These are phyloP conservation scores for Colletotrichum destructivum DNA, from an alignment of 2,329 filamentous ascomycete species.

Conservation along the genomic window DNA sequence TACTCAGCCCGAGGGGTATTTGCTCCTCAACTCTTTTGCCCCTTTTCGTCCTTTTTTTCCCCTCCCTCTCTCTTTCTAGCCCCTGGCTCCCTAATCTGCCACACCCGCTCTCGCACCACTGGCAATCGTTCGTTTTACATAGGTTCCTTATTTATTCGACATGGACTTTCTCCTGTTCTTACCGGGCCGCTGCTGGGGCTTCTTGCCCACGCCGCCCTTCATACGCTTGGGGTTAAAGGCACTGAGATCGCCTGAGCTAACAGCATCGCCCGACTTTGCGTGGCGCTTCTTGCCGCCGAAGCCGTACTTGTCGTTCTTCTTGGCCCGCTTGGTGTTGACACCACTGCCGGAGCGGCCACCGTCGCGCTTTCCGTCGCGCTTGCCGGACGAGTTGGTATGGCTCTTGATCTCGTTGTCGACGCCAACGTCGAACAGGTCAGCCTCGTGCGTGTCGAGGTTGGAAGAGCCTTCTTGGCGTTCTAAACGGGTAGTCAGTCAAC, in stretches of 20 bases:
- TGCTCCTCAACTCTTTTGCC: slow-evolving; percentile 9
- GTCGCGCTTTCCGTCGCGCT: slow-evolving; percentile 53
- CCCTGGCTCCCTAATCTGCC: too few relatives aligned
- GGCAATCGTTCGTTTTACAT: not conserved
- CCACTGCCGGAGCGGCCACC: slow-evolving; percentile 55
- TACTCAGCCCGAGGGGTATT: slow-evolving; percentile 30
- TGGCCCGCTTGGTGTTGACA: slow-evolving; percentile 82
- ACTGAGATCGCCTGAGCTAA: slow-evolving; percentile 84
- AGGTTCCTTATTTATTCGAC: slow-evolving; percentile 46
- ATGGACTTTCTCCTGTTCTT: slow-evolving; percentile 67
- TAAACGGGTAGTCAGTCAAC: slow-evolving; percentile 54
- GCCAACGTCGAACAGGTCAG: slow-evolving; percentile 92
- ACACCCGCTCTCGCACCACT: too few relatives aligned
- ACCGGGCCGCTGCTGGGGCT: slow-evolving; percentile 62
- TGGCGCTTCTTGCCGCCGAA: slow-evolving; percentile 97
- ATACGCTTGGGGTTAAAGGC: slow-evolving; percentile 88
- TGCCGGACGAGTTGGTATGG: slow-evolving; percentile 61
- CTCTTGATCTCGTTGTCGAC: slow-evolving; percentile 78
- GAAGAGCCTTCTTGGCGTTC: slow-evolving; percentile 84
- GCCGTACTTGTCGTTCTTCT: slow-evolving; percentile 95
- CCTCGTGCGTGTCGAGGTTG: slow-evolving; percentile 79
- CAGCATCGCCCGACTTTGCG: slow-evolving; percentile 90
- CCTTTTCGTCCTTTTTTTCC: not conserved
- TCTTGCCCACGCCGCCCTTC: slow-evolving; percentile 71
- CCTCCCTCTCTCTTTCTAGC: not conserved